These are phyloP conservation scores for Carnegiea gigantea DNA, from an alignment of 179 eudicot species.

Conservation along the genomic window DNA sequence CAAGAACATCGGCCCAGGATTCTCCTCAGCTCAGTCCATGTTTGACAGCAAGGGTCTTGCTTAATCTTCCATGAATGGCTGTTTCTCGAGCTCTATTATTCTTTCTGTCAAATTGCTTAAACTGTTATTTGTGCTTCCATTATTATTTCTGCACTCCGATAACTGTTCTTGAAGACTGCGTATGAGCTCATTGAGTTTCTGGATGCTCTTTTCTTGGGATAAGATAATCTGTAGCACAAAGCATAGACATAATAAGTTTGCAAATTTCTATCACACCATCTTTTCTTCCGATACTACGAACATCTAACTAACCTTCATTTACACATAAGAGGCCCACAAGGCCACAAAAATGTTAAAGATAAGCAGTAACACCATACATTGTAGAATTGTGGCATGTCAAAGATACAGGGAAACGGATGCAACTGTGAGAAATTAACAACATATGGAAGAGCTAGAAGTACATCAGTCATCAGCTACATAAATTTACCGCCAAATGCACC, in stretches of 20 bases:
- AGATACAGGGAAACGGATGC: background rate
- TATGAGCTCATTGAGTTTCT: constrained; percentile 75
- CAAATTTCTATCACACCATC: background rate
- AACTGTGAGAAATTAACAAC: background rate
- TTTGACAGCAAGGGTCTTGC: background rate
- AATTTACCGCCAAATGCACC: too few relatives aligned
- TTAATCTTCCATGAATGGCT: constrained; percentile 62
- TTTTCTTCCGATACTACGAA: background rate
- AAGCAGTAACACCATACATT: too few relatives aligned
- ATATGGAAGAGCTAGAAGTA: too few relatives aligned
- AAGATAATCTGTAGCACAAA: constrained; percentile 64
- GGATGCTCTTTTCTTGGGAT: constrained; percentile 90
- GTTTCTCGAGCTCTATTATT: constrained; percentile 59
- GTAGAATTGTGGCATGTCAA: too few relatives aligned
- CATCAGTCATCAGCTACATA: too few relatives aligned
- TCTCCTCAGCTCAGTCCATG: background rate
- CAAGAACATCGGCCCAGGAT: background rate
- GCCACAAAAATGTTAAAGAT: too few relatives aligned
- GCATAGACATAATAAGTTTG: background rate
- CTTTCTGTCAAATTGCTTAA: constrained; percentile 53
- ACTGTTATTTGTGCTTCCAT: constrained; percentile 43
- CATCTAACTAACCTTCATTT: background rate
- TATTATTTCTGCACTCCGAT: constrained; percentile 52
- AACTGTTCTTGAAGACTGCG: constrained; percentile 69
- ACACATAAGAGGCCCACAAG: background rate